Base-by-base conservation (phyloP, 2,329 filamentous ascomycete genomes). In the Apiospora pterosperma region DNA sequence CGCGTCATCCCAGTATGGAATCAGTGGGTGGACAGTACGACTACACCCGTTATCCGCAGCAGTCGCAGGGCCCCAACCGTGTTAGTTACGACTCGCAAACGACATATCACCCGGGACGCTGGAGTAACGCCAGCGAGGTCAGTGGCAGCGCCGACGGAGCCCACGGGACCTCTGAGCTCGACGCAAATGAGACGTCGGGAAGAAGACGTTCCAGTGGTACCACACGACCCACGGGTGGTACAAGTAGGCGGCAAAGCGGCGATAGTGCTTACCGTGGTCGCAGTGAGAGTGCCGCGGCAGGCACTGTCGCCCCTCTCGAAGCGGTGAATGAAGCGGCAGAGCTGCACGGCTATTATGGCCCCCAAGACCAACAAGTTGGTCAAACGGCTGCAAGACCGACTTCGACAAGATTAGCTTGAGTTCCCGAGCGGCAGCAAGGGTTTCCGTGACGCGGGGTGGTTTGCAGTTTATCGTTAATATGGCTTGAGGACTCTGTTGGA, bases 331-430 rank as follows among this genome's bases (percentile, higher is more conserved):
- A 85, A 69, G 69, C 71, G 4, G 66, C 63, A 21, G 81, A 82
- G 64, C 75, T 82, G 61, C 82, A 85, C 62, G 83, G 83, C 3
- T 79, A 82, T 41, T 81, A 84, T 63, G 82, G 82, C 0, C 77
- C 81, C 1, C 64, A 70, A 3, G 71, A 80, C 60, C 71, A 74
- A 1, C 76, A 76, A 10, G 77, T 74, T 5, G 82, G 82, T 0
- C 78, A 84, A 70, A 84, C 79, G 16, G 73, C 76, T 1, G 73
- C 69, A 0, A 76, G 73, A 16, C 44, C 60, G 39, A 23, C 38
- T 16, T 60, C 34, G n/a, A 38, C 28, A n/a, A 19, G 10, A 12
- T 6, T 25, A 3, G 4, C 8, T 34, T 55, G 48, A 55, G 28
- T n/a, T n/a, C 12, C 3, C n/a, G 25, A n/a, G n/a, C 16, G 28